Evolutionary conservation across 2,329 filamentous ascomycete genomes (phyloP).

Genomic region (Phialocephala sp.): DNA sequence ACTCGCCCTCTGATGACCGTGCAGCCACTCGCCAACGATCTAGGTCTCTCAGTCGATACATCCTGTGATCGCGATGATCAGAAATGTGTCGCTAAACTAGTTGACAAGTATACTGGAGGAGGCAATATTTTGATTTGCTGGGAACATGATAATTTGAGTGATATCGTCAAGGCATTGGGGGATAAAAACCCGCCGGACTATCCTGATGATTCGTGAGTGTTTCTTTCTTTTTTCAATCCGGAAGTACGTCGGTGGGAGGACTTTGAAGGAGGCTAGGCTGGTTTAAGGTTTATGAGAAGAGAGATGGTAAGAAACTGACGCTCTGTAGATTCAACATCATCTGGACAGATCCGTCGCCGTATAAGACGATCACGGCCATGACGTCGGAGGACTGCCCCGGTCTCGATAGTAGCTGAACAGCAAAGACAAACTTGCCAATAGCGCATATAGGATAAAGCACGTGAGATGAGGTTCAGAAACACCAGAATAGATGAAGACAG

Average conservation of each 20-base stretch:
- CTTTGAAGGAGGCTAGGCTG: too few relatives aligned
- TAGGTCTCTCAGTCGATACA: slow-evolving; percentile 59
- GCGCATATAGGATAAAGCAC: background rate
- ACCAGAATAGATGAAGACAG: background rate
- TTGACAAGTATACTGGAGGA: slow-evolving; percentile 53
- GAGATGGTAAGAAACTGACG: slow-evolving; percentile 16
- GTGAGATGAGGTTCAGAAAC: too few relatives aligned
- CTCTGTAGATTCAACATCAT: slow-evolving; percentile 56
- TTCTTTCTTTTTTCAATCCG: background rate
- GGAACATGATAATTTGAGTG: slow-evolving; percentile 59
- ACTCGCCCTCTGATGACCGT: slow-evolving; percentile 63
- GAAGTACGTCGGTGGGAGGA: too few relatives aligned
- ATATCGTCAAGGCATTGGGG: slow-evolving; percentile 59
- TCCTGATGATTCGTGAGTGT: slow-evolving; percentile 51
- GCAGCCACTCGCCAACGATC: slow-evolving; percentile 58
- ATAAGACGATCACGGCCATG: slow-evolving; percentile 50
- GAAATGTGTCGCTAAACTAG: slow-evolving; percentile 57
- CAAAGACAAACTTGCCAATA: background rate
- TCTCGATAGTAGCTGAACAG: slow-evolving; percentile 46
- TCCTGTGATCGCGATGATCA: slow-evolving; percentile 62
- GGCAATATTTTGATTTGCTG: slow-evolving; percentile 65
- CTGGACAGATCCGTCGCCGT: slow-evolving; percentile 61
- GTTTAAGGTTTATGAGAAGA: background rate
- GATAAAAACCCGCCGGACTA: slow-evolving; percentile 56
- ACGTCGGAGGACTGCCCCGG: slow-evolving; percentile 60